Evolutionary conservation across 1,284 basidiomycete species (phyloP).

Genomic region (Amylostereum chailletii): DNA sequence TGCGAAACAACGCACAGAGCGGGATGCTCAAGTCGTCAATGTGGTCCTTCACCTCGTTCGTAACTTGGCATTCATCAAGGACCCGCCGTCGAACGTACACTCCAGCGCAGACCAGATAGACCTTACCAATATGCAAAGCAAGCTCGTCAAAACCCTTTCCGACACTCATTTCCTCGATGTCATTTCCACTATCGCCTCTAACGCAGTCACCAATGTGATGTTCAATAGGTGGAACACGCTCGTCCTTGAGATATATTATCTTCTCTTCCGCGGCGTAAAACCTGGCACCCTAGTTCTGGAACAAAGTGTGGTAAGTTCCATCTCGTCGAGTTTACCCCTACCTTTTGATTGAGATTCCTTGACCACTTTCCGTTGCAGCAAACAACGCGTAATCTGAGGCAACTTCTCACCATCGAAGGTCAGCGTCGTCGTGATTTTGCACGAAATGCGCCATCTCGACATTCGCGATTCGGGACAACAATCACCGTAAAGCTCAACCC

Average conservation of each 20-base stretch:
- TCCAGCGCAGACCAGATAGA: slow-evolving; percentile 71
- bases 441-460: slow-evolving; percentile 67
- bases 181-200: slow-evolving; percentile 76
- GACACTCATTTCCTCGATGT: slow-evolving; percentile 73
- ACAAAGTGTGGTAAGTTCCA: slow-evolving; percentile 51
- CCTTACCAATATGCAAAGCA: slow-evolving; percentile 68
- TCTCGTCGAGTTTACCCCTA: background rate
- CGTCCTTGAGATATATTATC: slow-evolving; percentile 83
- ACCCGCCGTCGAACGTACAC: slow-evolving; percentile 61
- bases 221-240: slow-evolving; percentile 83
- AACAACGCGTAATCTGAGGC: slow-evolving; percentile 58
- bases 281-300: slow-evolving; percentile 57
- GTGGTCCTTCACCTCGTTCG: slow-evolving; percentile 85
- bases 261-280: slow-evolving; percentile 73
- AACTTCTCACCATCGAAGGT: slow-evolving; percentile 68
- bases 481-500: slow-evolving; percentile 68
- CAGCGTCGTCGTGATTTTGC: slow-evolving; percentile 47
- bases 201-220: slow-evolving; percentile 59
- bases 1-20: slow-evolving; percentile 57
- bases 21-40: slow-evolving; percentile 81
- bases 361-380: slow-evolving; percentile 32
- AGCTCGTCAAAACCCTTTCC: slow-evolving; percentile 63
- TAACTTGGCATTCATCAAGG: slow-evolving; percentile 86
- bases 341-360: slow-evolving; percentile 2
- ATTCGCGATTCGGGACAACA: slow-evolving; percentile 92